These are phyloP conservation scores for Nitzschia putrida DNA, from an alignment of 108 stramenopile species.

Conservation along the genomic window DNA sequence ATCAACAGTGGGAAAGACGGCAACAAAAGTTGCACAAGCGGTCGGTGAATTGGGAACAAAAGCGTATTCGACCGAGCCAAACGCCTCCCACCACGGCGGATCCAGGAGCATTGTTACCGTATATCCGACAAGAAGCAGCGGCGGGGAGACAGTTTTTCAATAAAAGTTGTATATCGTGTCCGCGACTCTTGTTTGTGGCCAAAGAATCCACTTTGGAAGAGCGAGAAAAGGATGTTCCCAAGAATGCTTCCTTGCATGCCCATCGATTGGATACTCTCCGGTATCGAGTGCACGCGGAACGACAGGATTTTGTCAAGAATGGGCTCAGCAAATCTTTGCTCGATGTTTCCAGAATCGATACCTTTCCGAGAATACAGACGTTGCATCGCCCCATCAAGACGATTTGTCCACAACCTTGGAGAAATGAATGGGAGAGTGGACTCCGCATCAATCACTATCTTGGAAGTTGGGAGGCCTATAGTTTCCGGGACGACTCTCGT, in stretches of 20 bases:
- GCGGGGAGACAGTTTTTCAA: conserved; percentile 36
- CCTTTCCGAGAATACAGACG: conserved; percentile 18
- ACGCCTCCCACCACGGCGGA: conserved; percentile 40
- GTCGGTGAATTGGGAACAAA: neutral
- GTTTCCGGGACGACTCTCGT: conserved; percentile 51
- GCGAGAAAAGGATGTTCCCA: conserved; percentile 6
- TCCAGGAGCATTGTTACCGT: conserved; percentile 37
- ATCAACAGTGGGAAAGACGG: conserved; percentile 28
- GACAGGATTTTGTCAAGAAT: conserved; percentile 48
- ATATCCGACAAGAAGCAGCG: conserved; percentile 38
- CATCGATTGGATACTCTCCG: conserved; percentile 46
- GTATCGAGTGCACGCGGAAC: conserved; percentile 40
- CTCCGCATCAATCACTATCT: conserved; percentile 60
- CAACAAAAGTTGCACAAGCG: neutral
- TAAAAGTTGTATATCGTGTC: conserved; percentile 43
- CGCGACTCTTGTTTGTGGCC: conserved; percentile 46
- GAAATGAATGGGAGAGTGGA: conserved; percentile 35
- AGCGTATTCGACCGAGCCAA: conserved; percentile 27
- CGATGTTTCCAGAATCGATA: conserved; percentile 47
- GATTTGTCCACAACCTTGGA: conserved; percentile 36
- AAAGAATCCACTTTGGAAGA: conserved; percentile 29
- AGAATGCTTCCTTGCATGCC: conserved; percentile 24
- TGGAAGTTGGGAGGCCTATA: conserved; percentile 43
- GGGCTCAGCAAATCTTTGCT: conserved; percentile 50
- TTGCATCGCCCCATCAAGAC: conserved; percentile 46